Conservation (phyloP, 192 early-diverging fungal genomes). For the Coemansia sp. region DNA sequence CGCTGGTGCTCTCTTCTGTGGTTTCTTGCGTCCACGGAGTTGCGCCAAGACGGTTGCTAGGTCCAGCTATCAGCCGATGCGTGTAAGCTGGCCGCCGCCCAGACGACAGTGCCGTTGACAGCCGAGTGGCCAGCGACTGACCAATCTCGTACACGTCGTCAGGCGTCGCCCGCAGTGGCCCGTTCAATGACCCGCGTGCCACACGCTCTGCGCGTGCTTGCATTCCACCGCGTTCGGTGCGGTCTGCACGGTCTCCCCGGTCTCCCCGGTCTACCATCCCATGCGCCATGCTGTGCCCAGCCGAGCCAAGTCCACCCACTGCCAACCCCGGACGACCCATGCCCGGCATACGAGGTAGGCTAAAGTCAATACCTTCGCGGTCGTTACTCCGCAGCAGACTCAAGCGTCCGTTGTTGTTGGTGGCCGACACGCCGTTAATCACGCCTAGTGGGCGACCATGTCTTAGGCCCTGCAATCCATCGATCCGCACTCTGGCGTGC, state of each 20-base stretch:
- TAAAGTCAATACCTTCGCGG: constrained; percentile 9
- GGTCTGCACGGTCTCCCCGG: constrained; percentile 8
- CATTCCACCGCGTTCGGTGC: constrained; percentile 19
- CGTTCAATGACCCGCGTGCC: constrained; percentile 24
- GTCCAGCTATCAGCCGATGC: constrained; percentile 22
- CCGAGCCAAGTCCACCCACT: constrained; percentile 17
- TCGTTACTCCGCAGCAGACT: background rate
- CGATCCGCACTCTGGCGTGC: constrained; percentile 7
- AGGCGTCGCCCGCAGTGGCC: constrained; percentile 22
- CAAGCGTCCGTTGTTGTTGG: constrained; percentile 2
- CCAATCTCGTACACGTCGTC: constrained; percentile 49
- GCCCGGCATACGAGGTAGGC: constrained; percentile 24
- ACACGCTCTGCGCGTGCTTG: constrained; percentile 50
- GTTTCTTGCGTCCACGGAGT: constrained; percentile 17
- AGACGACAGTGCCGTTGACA: constrained; percentile 29
- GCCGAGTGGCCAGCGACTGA: constrained; percentile 29
- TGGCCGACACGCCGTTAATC: constrained; percentile 24
- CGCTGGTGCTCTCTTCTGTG: background rate
- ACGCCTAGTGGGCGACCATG: constrained; percentile 25
- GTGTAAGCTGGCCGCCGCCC: constrained; percentile 44
- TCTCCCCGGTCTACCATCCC: constrained; percentile 32
- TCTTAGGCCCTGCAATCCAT: constrained; percentile 1
- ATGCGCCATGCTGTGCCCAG: constrained; percentile 39
- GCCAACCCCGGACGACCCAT: constrained; percentile 23
- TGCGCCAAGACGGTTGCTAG: constrained; percentile 16